Evolutionary conservation across 1,284 basidiomycete genomes (phyloP).

Genomic region (Rhodotorula sp.): DNA sequence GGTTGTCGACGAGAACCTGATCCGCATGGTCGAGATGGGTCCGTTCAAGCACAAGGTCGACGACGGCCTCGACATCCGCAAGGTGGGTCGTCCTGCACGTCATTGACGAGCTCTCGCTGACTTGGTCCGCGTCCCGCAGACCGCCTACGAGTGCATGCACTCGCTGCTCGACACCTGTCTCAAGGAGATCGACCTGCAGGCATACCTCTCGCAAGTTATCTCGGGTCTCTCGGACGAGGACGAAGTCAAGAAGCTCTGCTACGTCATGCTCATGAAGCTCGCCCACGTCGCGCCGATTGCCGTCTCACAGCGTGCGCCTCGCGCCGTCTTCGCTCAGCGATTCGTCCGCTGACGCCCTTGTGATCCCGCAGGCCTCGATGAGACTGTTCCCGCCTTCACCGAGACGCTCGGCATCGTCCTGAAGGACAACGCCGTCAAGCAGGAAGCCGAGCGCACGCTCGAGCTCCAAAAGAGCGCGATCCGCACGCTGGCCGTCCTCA

Average conservation of each 20-base stretch:
- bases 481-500: constrained; percentile 39
- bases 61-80: constrained; percentile 82
- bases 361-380: constrained; percentile 71
- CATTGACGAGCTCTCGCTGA: neutral
- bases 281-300: constrained; percentile 78
- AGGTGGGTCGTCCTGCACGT: constrained; percentile 42
- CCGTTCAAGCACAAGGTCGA: constrained; percentile 96
- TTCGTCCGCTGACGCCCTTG: neutral
- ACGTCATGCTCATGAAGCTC: constrained; percentile 91
- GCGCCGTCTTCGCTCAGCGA: too few relatives aligned
- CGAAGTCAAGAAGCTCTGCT: constrained; percentile 94
- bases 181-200: constrained; percentile 75
- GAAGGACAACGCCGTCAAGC: constrained; percentile 91
- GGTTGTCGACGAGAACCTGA: constrained; percentile 71
- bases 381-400: constrained; percentile 75
- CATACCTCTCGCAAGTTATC: constrained; percentile 78
- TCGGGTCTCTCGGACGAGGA: constrained; percentile 85
- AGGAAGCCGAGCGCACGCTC: constrained; percentile 84
- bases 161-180: constrained; percentile 90
- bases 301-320: constrained; percentile 53
- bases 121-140: constrained; percentile 55
- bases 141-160: constrained; percentile 96
- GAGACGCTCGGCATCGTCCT: constrained; percentile 63
- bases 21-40: constrained; percentile 89
- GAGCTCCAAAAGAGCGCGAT: constrained; percentile 52